A percentile compares a stretch with the other conserved stretches of the same genome.
phyloP scores from a whole-genome alignment of 2,329 filamentous ascomycete species.

The Xylariaceae sp. region DNA sequence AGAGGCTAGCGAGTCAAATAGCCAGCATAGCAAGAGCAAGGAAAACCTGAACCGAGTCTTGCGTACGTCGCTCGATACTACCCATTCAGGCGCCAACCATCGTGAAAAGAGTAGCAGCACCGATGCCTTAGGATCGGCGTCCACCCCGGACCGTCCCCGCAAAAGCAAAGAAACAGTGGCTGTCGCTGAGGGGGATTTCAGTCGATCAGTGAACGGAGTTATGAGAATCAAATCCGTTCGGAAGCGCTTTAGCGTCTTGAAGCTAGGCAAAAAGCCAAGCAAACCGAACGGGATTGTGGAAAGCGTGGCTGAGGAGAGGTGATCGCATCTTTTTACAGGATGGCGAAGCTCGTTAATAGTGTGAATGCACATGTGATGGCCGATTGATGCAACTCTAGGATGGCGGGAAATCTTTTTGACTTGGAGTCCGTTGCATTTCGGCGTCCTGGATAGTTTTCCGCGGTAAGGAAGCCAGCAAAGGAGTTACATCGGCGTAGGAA shows the following conservation, averaged over 20 bases:
- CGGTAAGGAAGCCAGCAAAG: slow-evolving; percentile 1
- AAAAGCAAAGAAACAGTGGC: slow-evolving; percentile 33
- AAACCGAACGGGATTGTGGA: slow-evolving; percentile 51
- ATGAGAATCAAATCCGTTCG: slow-evolving; percentile 61
- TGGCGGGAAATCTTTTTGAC: slow-evolving; percentile 13
- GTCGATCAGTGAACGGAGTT: slow-evolving; percentile 34
- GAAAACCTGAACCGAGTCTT: slow-evolving; percentile 45
- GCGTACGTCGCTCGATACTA: slow-evolving; percentile 36
- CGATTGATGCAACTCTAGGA: slow-evolving; percentile 8
- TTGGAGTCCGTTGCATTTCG: slow-evolving; percentile 6
- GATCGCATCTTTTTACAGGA: neutral
- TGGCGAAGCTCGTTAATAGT: neutral
- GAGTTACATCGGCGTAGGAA: slow-evolving; percentile 11
- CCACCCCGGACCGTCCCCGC: slow-evolving; percentile 23
- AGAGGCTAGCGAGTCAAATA: slow-evolving; percentile 31
- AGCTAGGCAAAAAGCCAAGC: slow-evolving; percentile 65
- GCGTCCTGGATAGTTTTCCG: slow-evolving; percentile 18
- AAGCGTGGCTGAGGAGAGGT: slow-evolving; percentile 54
- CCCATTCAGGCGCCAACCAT: slow-evolving; percentile 22
- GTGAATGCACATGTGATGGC: neutral
- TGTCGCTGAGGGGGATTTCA: slow-evolving; percentile 29
- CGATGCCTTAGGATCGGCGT: slow-evolving; percentile 22
- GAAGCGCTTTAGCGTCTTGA: slow-evolving; percentile 74
- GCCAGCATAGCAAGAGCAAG: slow-evolving; percentile 35
- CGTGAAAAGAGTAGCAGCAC: slow-evolving; percentile 22